These are phyloP conservation scores for Boletus tomentosulus DNA, from an alignment of 768 basidiomycete species.

Conservation along the genomic window DNA sequence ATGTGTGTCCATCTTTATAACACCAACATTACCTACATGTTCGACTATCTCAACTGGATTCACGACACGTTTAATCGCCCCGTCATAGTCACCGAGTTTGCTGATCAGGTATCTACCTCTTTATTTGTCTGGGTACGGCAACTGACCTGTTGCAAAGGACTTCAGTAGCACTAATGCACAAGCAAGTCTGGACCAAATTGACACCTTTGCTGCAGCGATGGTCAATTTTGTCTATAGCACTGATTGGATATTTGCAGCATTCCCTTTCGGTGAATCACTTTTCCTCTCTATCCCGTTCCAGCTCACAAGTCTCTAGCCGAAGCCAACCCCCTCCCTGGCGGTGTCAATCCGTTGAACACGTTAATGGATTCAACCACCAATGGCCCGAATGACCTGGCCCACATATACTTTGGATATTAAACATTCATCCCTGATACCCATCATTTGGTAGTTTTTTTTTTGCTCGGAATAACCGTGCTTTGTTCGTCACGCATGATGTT, in stretches of 20 bases:
- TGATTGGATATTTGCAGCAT: conserved; percentile 34
- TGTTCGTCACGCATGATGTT: conserved; percentile 12
- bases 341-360: conserved; percentile 45
- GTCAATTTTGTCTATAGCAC: conserved; percentile 38
- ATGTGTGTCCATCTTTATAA: conserved; percentile 72
- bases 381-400: conserved; percentile 49
- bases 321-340: too few relatives aligned
- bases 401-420: conserved; percentile 39
- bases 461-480: background rate
- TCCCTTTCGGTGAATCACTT: conserved; percentile 56
- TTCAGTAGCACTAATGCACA: conserved; percentile 42
- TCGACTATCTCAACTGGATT: conserved; percentile 45
- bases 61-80: conserved; percentile 38
- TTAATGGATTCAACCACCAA: conserved; percentile 41
- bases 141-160: conserved; percentile 37
- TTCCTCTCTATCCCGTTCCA: background rate
- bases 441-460: conserved; percentile 10
- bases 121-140: background rate
- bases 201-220: conserved; percentile 41
- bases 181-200: conserved; percentile 35
- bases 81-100: conserved; percentile 67
- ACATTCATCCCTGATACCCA: conserved; percentile 15
- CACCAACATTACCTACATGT: conserved; percentile 41
- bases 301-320: conserved; percentile 27
- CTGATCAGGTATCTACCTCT: conserved; percentile 49